Conservation (phyloP, 1,284 basidiomycete genomes). For the Puccinia hordei region DNA sequence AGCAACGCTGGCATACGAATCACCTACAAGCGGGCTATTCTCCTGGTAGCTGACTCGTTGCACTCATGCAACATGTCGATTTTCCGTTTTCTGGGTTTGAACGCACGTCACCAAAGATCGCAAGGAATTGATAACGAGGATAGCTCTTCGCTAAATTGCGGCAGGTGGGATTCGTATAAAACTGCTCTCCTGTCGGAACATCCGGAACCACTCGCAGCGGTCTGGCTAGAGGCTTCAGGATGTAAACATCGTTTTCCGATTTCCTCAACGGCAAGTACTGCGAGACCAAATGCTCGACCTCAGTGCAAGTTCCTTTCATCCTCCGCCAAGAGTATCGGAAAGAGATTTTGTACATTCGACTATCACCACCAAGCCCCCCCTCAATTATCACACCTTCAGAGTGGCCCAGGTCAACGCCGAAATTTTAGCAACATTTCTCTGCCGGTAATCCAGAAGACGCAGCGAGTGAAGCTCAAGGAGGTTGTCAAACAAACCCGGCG, state of each 20-base stretch:
- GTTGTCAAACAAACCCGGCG: neutral
- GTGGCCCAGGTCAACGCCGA: neutral
- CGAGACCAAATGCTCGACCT: neutral
- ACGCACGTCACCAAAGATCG: neutral
- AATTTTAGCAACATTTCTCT: neutral
- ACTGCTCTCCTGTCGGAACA: neutral
- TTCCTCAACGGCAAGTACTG: neutral
- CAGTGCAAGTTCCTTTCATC: neutral
- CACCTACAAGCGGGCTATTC: neutral
- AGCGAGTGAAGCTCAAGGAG: neutral
- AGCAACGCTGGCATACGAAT: neutral
- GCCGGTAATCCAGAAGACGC: neutral
- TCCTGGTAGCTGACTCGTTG: neutral
- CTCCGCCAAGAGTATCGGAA: neutral
- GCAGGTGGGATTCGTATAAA: neutral
- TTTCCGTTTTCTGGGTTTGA: constrained; percentile 15
- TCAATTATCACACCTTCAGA: neutral
- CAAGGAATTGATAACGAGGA: neutral
- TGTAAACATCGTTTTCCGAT: neutral
- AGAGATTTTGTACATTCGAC: neutral
- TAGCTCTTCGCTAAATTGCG: neutral
- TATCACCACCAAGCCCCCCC: neutral
- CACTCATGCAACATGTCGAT: constrained; percentile 8
- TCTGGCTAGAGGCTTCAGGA: neutral
- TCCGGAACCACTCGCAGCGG: neutral